Evolutionary conservation across 2,329 filamentous ascomycete species (phyloP).

Genomic region (Xylaria sp.): DNA sequence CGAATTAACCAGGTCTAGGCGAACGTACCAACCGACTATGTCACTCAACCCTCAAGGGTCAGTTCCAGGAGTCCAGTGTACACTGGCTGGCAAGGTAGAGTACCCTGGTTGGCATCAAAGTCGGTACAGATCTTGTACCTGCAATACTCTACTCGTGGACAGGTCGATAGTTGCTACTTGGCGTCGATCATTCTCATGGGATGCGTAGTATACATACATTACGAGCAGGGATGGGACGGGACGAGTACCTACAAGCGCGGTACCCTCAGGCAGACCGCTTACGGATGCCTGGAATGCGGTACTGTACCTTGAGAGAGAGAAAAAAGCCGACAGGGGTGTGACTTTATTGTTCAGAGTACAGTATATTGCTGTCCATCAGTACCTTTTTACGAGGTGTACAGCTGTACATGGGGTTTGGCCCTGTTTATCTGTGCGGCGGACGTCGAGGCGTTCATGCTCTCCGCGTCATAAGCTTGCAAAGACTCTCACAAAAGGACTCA

Average conservation of each 20-base stretch:
- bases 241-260: conserved; percentile 44
- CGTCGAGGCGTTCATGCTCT: conserved; percentile 39
- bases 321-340: conserved; percentile 38
- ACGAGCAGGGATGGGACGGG: conserved; percentile 44
- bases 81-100: conserved; percentile 26
- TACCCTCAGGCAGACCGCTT: conserved; percentile 46
- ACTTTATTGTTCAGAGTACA: conserved; percentile 43
- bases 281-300: conserved; percentile 40
- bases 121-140: conserved; percentile 40
- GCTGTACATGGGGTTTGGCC: conserved; percentile 28
- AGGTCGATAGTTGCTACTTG: conserved; percentile 46
- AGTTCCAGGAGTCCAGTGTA: conserved; percentile 39
- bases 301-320: conserved; percentile 23
- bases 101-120: conserved; percentile 29
- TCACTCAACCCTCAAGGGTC: conserved; percentile 39
- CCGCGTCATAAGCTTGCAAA: conserved; percentile 30
- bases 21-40: conserved; percentile 31
- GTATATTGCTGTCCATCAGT: conserved; percentile 23
- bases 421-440: conserved; percentile 38
- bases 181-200: conserved; percentile 44
- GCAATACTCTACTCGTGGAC: conserved; percentile 39
- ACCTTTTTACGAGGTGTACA: conserved; percentile 34
- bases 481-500: conserved; percentile 16
- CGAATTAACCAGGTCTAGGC: conserved; percentile 34
- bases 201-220: conserved; percentile 45